These are phyloP conservation scores for Whalleya microplaca DNA, from an alignment of 2,329 filamentous ascomycete genomes.

Conservation along the genomic window DNA sequence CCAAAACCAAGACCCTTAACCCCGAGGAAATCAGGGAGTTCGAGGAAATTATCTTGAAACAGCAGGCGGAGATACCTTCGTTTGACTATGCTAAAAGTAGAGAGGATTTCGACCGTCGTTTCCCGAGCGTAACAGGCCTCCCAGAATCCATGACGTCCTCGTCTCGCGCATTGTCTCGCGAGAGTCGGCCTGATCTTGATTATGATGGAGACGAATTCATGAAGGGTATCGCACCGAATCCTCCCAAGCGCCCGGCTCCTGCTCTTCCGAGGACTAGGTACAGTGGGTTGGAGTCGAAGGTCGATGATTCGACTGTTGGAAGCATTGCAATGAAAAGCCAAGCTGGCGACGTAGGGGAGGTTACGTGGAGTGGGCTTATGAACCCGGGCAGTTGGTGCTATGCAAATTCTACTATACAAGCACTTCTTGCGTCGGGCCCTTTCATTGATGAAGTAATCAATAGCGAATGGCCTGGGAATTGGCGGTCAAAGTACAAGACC, in stretches of 20 bases:
- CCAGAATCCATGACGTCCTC: conserved; percentile 63
- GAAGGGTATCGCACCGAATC: conserved; percentile 51
- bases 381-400: conserved; percentile 89
- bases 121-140: conserved; percentile 69
- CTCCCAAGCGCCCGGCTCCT: conserved; percentile 70
- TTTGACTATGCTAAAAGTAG: conserved; percentile 67
- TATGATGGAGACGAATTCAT: conserved; percentile 44
- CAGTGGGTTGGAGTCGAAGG: conserved; percentile 64
- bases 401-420: conserved; percentile 89
- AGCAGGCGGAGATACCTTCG: conserved; percentile 52
- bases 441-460: conserved; percentile 68
- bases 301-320: conserved; percentile 41
- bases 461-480: conserved; percentile 65
- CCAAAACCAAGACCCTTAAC: conserved; percentile 69
- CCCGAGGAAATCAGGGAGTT: conserved; percentile 80
- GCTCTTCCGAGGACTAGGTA: conserved; percentile 74
- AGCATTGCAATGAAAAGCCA: conserved; percentile 48
- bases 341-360: conserved; percentile 41
- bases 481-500: conserved; percentile 68
- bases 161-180: conserved; percentile 18
- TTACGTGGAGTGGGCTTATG: conserved; percentile 66
- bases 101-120: conserved; percentile 83
- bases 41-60: conserved; percentile 74
- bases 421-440: conserved; percentile 72
- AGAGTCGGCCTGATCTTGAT: conserved; percentile 34